Base-by-base conservation (phyloP, 176 grass and related monocot genomes). In the Triticum dicoccoides region DNA sequence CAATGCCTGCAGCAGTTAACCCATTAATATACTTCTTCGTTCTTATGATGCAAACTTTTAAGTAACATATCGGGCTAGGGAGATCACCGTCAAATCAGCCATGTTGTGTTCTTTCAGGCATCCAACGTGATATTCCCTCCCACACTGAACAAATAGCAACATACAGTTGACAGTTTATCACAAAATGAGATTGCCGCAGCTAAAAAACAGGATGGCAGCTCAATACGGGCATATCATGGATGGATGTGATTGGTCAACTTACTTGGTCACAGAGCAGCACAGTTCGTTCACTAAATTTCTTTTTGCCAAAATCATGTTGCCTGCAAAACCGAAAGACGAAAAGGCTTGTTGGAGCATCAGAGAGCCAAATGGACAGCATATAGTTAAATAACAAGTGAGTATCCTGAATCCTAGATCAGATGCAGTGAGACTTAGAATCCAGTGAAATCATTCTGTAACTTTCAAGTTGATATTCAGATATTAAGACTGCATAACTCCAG, bases 261-360 rank as follows among this genome's bases (percentile, higher is more conserved):
- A 98, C 97, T 89, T 98, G 97, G 45, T 98, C 97, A 80, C 97
- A 98, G 21, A 98, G 90, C 81, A 98, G 92, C 77, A 98, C 97
- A 0, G 97, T 98, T 32, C 92, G 83, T 77, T 85, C 78, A 90
- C 93, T 93, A 88, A 98, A 98, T 91, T 86, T 92, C 41, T 73
- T 96, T 91, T 94, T 92, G 83, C 92, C 89, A 73, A 96, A 98
- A 87, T 98, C 97, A 44, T 95, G 93, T 42, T 89, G 86, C 91
- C 97, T 98, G 85, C 76, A 82, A 68, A 86, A 81, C 45, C 27
- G 2, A 69, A 18, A 81, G 20, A 62, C 11, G 17, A 64, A 54
- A 62, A 72, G 38, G 18, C 30, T 44, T 6, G 25, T 45, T 77
- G 35, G 11, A 86, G 70, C 49, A 62, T 38, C 14, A 62, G 47